phyloP scores from a whole-genome alignment of 2,329 filamentous ascomycete genomes.

The Xylariaceae sp. region DNA sequence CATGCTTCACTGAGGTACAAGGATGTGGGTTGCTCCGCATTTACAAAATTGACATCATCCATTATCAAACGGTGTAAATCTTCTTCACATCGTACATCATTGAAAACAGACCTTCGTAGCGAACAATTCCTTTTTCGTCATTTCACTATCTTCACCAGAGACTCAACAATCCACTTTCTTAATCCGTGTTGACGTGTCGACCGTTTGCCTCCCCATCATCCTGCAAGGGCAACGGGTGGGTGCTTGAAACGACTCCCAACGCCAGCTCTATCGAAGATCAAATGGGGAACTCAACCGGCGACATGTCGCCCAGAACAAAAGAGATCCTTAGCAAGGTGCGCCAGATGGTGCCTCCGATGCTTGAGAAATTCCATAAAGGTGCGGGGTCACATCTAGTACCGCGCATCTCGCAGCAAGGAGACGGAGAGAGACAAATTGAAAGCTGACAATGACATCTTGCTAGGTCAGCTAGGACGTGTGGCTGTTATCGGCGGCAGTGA shows the following conservation, averaged over 20 bases:
- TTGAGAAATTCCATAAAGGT: slow-evolving; percentile 97
- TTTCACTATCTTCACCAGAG: no score
- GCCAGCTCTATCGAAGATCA: slow-evolving; percentile 1
- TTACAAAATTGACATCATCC: slow-evolving; percentile 1
- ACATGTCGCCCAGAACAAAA: slow-evolving; percentile 67
- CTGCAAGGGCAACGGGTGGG: background rate
- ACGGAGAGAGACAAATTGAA: background rate
- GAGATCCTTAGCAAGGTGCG: slow-evolving; percentile 75
- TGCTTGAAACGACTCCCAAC: background rate
- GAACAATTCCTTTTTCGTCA: background rate
- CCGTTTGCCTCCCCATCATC: background rate
- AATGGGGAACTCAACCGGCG: slow-evolving; percentile 29
- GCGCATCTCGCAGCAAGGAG: background rate
- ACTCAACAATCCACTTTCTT: background rate
- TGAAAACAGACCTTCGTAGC: background rate
- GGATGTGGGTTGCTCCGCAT: background rate
- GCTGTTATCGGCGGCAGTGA: slow-evolving; percentile 92
- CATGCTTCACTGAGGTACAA: background rate
- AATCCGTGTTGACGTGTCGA: background rate
- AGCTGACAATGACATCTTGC: slow-evolving; percentile 12
- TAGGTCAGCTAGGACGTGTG: slow-evolving; percentile 86
- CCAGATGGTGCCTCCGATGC: slow-evolving; percentile 90
- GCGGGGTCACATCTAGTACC: slow-evolving; percentile 15
- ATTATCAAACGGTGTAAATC: background rate
- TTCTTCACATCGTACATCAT: background rate